A percentile compares a stretch with the other conserved stretches of the same genome.
phyloP scores from a whole-genome alignment of 2,329 filamentous ascomycete species.

The Emmonsiellopsis sp. region DNA sequence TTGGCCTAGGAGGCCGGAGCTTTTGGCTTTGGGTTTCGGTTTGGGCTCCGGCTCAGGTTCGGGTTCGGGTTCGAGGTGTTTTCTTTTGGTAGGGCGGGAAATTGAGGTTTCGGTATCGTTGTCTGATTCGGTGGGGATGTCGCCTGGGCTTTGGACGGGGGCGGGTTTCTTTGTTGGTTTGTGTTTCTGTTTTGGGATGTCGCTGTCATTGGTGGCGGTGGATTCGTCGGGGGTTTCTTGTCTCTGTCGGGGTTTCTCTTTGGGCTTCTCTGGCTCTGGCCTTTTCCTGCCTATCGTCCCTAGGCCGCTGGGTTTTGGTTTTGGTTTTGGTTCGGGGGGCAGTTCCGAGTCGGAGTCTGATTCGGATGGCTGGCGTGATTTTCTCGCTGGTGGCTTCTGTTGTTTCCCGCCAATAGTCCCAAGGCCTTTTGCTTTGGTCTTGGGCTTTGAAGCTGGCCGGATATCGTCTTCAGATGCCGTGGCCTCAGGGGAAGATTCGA shows the following conservation, averaged over 20 bases:
- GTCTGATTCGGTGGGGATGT: constrained; percentile 8
- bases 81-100: constrained; percentile 5
- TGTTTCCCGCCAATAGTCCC: constrained; percentile 10
- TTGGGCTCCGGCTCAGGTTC: constrained; percentile 5
- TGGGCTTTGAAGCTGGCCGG: not conserved
- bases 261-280: not conserved
- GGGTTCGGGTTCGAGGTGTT: constrained; percentile 9
- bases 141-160: not conserved
- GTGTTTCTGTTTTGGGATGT: not conserved
- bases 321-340: not conserved
- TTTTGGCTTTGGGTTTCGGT: constrained; percentile 15
- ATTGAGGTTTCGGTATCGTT: constrained; percentile 1
- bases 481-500: not conserved
- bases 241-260: constrained; percentile 1
- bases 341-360: not conserved
- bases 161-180: not conserved
- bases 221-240: not conserved
- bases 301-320: not conserved
- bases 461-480: constrained; percentile 8
- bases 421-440: constrained; percentile 7
- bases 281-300: constrained; percentile 2
- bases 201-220: constrained; percentile 3
- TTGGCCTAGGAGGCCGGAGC: constrained; percentile 21
- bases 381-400: not conserved
- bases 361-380: not conserved